Evolutionary conservation across 768 basidiomycete species (phyloP), one percentile per base, ranked within the genome.

Genomic region (Mycena leptocephala): DNA sequence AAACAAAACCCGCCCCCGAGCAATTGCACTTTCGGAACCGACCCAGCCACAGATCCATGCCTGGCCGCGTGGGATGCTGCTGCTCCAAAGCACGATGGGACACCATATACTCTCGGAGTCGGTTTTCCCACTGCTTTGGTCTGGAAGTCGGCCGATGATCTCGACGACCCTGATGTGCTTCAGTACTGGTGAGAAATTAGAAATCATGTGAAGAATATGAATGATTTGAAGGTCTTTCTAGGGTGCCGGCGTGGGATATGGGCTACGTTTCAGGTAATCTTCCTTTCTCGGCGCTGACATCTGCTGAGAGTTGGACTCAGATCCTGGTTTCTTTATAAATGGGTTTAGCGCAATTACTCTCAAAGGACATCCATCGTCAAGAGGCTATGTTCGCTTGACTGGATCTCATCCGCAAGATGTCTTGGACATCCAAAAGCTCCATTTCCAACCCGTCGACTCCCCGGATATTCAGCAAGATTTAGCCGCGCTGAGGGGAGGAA

Each of bases 261-360:
- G 65, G 65, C 48, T 66, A 66, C 48, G 65, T 66, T 66, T 66
- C 65, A 53, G 48, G 65, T 66, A 66, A 66, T 53, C 48, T 30
- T 33, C 26, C 65, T 66, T 53, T 35, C 46, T 66, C 24, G 65
- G 37, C 65, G 65, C 35, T 46, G 22, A 66, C 65, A 43, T 53
- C 65, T 2, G 65, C 46, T 66, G 48, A 66, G 48, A 66, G 35
- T 66, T 53, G 48, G 30, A 35, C 46, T 66, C 65, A 66, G 65
- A 66, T n/a, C n/a, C n/a, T n/a, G n/a, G n/a, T n/a, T n/a, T n/a
- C 48, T 48, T 48, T 30, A 48, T 53, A 2, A 66, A 66, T 11
- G 65, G 65, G n/a, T 66, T 66, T 53, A 66, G 65, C 65, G 65
- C 65, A 66, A 66, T 66, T 53, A 53, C 65, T 66, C 65, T 66